Conservation (phyloP, 2,329 filamentous ascomycete genomes). For the Sarocladium strictum region DNA sequence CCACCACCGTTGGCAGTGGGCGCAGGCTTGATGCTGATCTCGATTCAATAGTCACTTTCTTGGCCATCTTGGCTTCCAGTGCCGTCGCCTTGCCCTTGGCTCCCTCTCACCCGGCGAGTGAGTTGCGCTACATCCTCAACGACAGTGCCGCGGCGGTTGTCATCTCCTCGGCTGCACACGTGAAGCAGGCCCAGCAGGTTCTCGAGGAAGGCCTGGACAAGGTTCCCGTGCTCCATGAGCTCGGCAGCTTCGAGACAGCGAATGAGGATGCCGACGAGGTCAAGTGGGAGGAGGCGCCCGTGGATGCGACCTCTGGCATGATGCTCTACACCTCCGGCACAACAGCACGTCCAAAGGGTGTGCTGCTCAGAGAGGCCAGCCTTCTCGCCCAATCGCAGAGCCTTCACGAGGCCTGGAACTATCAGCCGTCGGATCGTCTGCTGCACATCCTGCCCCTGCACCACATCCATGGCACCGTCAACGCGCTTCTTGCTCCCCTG, state of each 20-base stretch:
- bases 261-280: background rate
- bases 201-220: background rate
- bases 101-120: background rate
- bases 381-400: conserved; percentile 79
- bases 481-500: conserved; percentile 82
- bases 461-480: conserved; percentile 94
- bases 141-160: background rate
- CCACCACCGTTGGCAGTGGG: too few species aligned
- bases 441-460: conserved; percentile 91
- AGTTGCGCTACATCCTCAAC: background rate
- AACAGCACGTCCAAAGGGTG: conserved; percentile 89
- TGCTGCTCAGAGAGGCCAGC: conserved; percentile 72
- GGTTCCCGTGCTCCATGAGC: background rate
- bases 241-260: background rate
- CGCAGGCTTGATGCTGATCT: background rate
- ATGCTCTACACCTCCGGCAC: conserved; percentile 99
- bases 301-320: conserved; percentile 34
- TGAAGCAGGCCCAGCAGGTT: background rate
- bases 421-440: conserved; percentile 69
- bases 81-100: background rate
- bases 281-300: background rate
- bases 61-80: background rate
- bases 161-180: background rate
- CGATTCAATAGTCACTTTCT: background rate
- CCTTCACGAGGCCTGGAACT: conserved; percentile 81